Percentiles rank a stretch among this genome's conserved stretches.
phyloP scores from a whole-genome alignment of 2,329 filamentous ascomycete genomes.

The Pestalotiopsis sp. region DNA sequence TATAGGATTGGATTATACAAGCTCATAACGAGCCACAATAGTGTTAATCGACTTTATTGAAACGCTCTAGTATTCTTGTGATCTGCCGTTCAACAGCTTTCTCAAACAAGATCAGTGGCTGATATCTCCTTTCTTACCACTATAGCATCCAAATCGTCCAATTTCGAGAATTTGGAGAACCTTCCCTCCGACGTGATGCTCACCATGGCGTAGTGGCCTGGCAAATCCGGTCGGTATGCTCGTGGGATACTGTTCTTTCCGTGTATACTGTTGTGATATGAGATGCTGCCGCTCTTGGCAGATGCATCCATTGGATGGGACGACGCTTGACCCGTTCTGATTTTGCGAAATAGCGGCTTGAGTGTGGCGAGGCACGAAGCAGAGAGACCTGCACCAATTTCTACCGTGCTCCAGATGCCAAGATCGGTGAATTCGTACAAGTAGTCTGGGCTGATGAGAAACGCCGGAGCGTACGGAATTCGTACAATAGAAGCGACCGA shows the following conservation, averaged over 20 bases:
- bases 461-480: conserved; percentile 15
- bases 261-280: not conserved
- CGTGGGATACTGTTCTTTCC: not conserved
- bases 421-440: conserved; percentile 17
- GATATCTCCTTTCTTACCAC: conserved; percentile 5
- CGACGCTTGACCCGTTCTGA: not conserved
- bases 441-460: conserved; percentile 15
- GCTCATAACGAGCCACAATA: no score
- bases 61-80: no score
- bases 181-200: conserved; percentile 10
- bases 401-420: conserved; percentile 16
- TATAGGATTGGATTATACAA: not conserved
- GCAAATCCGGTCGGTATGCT: conserved; percentile 1
- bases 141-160: not conserved
- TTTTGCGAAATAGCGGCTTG: conserved; percentile 14
- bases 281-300: not conserved
- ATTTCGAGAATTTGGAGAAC: conserved; percentile 10
- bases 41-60: no score
- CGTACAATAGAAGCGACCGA: conserved; percentile 17
- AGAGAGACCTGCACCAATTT: conserved; percentile 12
- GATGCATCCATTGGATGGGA: not conserved
- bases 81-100: not conserved
- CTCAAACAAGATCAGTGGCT: conserved; percentile 1
- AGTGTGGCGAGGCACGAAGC: conserved; percentile 16
- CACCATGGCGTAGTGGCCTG: conserved; percentile 7